phyloP scores from a whole-genome alignment of 139 green algal species.

The Chlorella sp. region DNA sequence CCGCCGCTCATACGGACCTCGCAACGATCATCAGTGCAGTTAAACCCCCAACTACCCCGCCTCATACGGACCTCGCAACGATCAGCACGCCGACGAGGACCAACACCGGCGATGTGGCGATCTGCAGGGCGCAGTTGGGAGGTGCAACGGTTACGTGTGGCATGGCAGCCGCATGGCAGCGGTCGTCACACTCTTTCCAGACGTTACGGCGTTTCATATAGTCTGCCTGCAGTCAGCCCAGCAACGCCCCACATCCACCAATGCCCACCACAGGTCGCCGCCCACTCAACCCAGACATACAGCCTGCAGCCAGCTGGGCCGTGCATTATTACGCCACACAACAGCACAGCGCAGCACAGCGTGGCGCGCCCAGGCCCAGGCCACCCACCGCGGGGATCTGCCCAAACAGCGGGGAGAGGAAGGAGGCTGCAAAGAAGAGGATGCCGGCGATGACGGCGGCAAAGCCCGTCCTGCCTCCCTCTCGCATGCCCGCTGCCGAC shows the following conservation, averaged over 20 bases:
- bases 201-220: too few species aligned
- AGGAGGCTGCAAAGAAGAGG: conserved; percentile 45
- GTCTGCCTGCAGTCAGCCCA: not conserved
- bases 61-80: conserved; percentile 46
- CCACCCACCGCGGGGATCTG: conserved; percentile 13
- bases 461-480: conserved; percentile 65
- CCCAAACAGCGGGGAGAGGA: conserved; percentile 24
- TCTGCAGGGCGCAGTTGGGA: conserved; percentile 17
- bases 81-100: conserved; percentile 64
- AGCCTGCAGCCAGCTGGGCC: too few species aligned
- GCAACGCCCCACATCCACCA: too few species aligned
- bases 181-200: too few species aligned
- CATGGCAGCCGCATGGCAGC: too few species aligned
- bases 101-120: conserved; percentile 64
- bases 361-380: not conserved
- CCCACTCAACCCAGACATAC: not conserved
- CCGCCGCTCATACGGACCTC: conserved; percentile 6
- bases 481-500: conserved; percentile 48
- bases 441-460: conserved; percentile 54
- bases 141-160: too few species aligned
- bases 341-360: not conserved
- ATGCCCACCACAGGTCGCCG: too few species aligned
- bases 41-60: too few species aligned
- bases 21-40: conserved; percentile 71
- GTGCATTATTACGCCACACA: too few species aligned